Conservation (phyloP, 495 filamentous ascomycete genomes). For the Aspergillus sparsus region DNA sequence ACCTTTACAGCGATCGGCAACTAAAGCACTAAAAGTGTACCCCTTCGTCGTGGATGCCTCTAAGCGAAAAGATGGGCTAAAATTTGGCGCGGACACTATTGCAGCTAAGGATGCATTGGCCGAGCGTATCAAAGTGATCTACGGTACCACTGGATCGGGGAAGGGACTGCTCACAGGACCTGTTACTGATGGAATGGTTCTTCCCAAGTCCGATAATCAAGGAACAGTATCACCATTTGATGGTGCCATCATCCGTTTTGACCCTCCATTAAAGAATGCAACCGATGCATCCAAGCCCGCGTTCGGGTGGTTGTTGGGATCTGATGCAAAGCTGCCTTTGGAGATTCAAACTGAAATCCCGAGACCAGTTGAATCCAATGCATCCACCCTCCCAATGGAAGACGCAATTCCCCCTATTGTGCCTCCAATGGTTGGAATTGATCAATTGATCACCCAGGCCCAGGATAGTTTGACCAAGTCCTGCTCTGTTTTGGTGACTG, state of each 20-base stretch:
- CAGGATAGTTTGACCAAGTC: conserved; percentile 72
- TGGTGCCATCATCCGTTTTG: conserved; percentile 78
- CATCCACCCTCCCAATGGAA: conserved; percentile 49
- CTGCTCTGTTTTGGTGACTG: conserved; percentile 86
- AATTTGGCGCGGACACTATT: conserved; percentile 86
- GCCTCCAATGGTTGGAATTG: conserved; percentile 81
- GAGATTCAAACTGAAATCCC: conserved; percentile 71
- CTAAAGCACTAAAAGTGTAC: conserved; percentile 66
- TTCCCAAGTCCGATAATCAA: conserved; percentile 52
- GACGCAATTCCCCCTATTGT: conserved; percentile 52
- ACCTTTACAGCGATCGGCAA: conserved; percentile 54
- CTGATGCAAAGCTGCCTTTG: conserved; percentile 69
- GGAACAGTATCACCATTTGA: conserved; percentile 43
- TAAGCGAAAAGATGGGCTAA: conserved; percentile 64
- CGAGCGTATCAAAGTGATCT: conserved; percentile 51
- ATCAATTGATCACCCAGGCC: conserved; percentile 69
- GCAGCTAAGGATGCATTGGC: conserved; percentile 69
- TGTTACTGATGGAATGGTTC: conserved; percentile 81
- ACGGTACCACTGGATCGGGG: conserved; percentile 41
- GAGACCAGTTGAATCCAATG: conserved; percentile 53
- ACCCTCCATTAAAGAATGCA: conserved; percentile 52
- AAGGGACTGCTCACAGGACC: conserved; percentile 76
- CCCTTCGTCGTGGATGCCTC: conserved; percentile 65
- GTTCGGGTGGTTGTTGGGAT: conserved; percentile 73
- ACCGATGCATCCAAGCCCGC: conserved; percentile 50